Percentiles rank a stretch among this genome's conserved stretches.
phyloP scores from a whole-genome alignment of 2,329 filamentous ascomycete genomes.

The Cercospora janseana region DNA sequence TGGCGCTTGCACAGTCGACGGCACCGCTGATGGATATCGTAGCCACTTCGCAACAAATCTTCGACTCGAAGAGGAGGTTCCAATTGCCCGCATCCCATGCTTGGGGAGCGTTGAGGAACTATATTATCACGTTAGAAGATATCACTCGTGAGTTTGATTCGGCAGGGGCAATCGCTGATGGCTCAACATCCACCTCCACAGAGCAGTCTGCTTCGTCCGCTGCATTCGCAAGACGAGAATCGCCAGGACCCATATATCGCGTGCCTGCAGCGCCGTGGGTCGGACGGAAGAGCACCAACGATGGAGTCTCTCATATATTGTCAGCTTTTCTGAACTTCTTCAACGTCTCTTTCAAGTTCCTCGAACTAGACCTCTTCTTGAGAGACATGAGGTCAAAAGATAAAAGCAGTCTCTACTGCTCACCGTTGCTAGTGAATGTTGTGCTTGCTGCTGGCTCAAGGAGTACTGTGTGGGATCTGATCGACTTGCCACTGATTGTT shows the following conservation, averaged over 20 bases:
- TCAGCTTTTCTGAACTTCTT: background rate
- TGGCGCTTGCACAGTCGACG: background rate
- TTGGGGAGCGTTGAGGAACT: background rate
- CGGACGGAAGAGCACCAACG: background rate
- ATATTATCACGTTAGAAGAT: background rate
- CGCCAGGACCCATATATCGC: background rate
- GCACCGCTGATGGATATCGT: background rate
- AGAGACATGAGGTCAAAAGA: background rate
- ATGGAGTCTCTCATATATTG: background rate
- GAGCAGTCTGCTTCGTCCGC: background rate
- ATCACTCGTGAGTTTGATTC: background rate
- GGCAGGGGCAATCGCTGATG: background rate
- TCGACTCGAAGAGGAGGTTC: background rate
- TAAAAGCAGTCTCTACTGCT: background rate
- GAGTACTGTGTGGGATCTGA: too few species aligned
- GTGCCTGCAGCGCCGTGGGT: background rate
- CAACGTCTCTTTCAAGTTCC: background rate
- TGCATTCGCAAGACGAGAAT: background rate
- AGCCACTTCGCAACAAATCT: background rate
- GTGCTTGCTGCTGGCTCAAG: background rate
- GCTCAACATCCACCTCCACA: background rate
- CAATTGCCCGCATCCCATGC: background rate
- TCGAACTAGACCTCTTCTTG: background rate
- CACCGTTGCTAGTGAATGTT: background rate
- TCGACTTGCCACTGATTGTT: background rate